Evolutionary conservation across 1,139 yeast species (phyloP).

Genomic region (Yamadazyma trypodendri): DNA sequence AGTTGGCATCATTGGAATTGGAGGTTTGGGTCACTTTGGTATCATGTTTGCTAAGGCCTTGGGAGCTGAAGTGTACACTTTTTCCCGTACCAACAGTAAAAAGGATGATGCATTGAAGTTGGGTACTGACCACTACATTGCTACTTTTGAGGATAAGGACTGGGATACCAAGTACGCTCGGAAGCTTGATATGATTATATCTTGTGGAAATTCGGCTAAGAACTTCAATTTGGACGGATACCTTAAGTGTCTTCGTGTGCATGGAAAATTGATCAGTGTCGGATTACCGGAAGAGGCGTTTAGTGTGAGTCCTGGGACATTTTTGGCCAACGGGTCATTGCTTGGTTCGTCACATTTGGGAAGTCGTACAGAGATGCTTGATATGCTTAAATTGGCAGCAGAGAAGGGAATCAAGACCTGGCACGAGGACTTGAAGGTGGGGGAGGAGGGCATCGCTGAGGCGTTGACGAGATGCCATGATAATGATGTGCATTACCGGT

Average conservation of each 20-base stretch:
- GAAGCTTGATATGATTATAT: constrained; percentile 47
- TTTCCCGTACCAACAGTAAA: constrained; percentile 38
- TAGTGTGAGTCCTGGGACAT: constrained; percentile 9
- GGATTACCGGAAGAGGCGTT: constrained; percentile 41
- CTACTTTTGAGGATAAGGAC: constrained; percentile 37
- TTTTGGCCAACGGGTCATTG: constrained; percentile 40
- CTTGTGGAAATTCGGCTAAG: constrained; percentile 46
- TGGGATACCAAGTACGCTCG: constrained; percentile 35
- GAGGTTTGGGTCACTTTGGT: constrained; percentile 48
- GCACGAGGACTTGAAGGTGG: constrained; percentile 55
- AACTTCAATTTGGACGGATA: constrained; percentile 34
- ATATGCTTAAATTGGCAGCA: constrained; percentile 53
- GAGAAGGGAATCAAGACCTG: constrained; percentile 52
- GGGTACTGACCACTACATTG: constrained; percentile 40
- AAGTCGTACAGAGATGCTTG: constrained; percentile 51
- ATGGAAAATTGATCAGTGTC: constrained; percentile 51
- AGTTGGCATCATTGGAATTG: constrained; percentile 50
- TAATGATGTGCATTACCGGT: constrained; percentile 62
- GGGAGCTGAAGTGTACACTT: constrained; percentile 43
- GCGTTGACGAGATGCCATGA: constrained; percentile 31
- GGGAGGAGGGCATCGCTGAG: constrained; percentile 35
- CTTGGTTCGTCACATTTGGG: constrained; percentile 46
- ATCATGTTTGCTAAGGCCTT: constrained; percentile 42
- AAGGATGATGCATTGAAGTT: constrained; percentile 35
- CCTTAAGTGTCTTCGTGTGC: constrained; percentile 27